A percentile compares a stretch with the other conserved stretches of the same genome.
phyloP scores from a whole-genome alignment of 371 early-diverging fungal genomes.

The Syncephalastrum monosporum region DNA sequence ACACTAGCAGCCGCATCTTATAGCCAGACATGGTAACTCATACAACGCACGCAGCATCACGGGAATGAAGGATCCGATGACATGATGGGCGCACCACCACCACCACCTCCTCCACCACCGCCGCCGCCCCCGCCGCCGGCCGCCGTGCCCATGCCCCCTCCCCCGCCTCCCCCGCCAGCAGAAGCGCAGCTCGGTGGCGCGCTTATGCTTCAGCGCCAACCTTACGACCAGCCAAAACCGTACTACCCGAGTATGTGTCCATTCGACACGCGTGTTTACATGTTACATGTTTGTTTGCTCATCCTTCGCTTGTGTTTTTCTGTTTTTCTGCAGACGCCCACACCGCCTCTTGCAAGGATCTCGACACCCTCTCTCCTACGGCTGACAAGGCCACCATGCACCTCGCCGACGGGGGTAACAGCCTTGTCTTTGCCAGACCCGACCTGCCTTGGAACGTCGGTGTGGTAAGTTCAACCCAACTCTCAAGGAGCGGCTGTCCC shows the following conservation, averaged over 20 bases:
- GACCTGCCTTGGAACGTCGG: slow-evolving; percentile 34
- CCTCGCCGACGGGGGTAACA: slow-evolving; percentile 9
- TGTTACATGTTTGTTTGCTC: neutral
- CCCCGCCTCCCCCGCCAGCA: slow-evolving; percentile 17
- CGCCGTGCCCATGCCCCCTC: slow-evolving; percentile 2
- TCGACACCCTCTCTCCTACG: slow-evolving; percentile 39
- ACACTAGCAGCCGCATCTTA: no score
- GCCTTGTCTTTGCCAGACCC: slow-evolving; percentile 17
- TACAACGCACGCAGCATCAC: no score
- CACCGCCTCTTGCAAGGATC: slow-evolving; percentile 12
- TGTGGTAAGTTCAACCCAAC: slow-evolving; percentile 18
- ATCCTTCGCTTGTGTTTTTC: neutral
- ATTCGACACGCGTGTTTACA: neutral
- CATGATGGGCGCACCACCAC: neutral
- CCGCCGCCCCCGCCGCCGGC: slow-evolving; percentile 10
- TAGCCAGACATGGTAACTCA: no score
- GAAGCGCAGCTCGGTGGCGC: slow-evolving; percentile 13
- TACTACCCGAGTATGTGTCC: slow-evolving; percentile 13
- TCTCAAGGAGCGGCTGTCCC: neutral
- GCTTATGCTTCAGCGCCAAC: slow-evolving; percentile 6
- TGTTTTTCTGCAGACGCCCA: no score
- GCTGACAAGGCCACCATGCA: slow-evolving; percentile 29
- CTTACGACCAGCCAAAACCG: slow-evolving; percentile 10
- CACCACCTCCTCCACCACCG: slow-evolving; percentile 9
- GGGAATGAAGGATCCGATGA: neutral